Evolutionary conservation across 2,329 filamentous ascomycete species (phyloP).

Genomic region (Amauroascus verrucosus): DNA sequence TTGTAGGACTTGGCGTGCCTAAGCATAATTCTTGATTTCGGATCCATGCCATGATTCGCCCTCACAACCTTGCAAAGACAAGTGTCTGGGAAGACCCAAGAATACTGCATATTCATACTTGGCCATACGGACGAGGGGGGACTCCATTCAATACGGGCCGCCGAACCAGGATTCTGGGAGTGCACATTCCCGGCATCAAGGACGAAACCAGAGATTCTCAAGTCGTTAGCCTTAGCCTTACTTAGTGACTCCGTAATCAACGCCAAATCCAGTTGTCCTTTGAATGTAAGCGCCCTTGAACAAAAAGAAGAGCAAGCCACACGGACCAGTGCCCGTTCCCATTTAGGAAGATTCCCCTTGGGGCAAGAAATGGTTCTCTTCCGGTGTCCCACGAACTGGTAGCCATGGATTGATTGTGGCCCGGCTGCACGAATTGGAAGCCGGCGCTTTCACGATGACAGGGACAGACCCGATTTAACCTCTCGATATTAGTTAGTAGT

Average conservation of each 20-base stretch:
- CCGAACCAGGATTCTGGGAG: constrained; percentile 3
- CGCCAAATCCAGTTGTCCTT: too few relatives aligned
- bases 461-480: neutral
- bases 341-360: neutral
- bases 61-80: neutral
- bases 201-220: neutral
- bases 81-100: neutral
- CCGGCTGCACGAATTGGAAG: neutral
- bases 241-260: too few relatives aligned
- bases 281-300: neutral
- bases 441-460: neutral
- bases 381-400: too few relatives aligned
- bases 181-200: neutral
- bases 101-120: neutral
- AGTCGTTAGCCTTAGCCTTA: too few relatives aligned
- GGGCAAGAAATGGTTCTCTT: neutral
- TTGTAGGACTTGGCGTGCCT: neutral
- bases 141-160: neutral
- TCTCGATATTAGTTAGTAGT: too few relatives aligned
- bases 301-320: neutral
- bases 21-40: neutral
- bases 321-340: neutral
- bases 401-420: neutral
- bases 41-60: neutral
- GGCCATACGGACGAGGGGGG: neutral